A percentile compares a stretch with the other conserved stretches of the same genome.
Conservation (phyloP, 1,284 basidiomycete species). For the Xerocomus amazonicus region DNA sequence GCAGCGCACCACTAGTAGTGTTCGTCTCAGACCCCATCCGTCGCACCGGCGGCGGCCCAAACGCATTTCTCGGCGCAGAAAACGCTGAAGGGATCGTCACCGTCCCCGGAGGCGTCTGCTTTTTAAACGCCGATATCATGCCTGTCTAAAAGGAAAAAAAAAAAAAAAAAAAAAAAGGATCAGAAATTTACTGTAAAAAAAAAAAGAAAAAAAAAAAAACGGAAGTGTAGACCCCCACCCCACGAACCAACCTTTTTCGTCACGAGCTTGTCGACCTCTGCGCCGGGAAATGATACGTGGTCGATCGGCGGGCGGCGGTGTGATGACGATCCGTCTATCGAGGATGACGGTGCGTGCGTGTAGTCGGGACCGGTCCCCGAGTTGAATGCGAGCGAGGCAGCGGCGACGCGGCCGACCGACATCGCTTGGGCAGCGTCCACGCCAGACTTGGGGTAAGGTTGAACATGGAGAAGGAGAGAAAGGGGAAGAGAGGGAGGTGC, state of each 20-base stretch:
- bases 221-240: too few species aligned
- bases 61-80: constrained; percentile 40
- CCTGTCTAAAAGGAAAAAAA: not conserved
- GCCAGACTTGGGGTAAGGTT: constrained; percentile 14
- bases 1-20: too few species aligned
- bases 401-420: constrained; percentile 43
- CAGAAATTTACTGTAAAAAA: too few species aligned
- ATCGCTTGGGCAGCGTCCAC: constrained; percentile 35
- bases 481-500: not conserved
- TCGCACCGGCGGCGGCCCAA: constrained; percentile 54
- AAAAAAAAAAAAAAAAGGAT: too few species aligned
- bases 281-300: constrained; percentile 6
- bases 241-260: constrained; percentile 22
- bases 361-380: constrained; percentile 14
- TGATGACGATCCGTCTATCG: constrained; percentile 30
- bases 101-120: constrained; percentile 29
- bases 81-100: constrained; percentile 49
- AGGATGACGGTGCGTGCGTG: constrained; percentile 35
- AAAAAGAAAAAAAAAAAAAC: too few species aligned
- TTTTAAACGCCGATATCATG: constrained; percentile 22
- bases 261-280: constrained; percentile 29
- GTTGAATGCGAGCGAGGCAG: constrained; percentile 43
- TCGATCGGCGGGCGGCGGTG: too few species aligned
- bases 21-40: constrained; percentile 32
- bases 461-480: not conserved